Evolutionary conservation across 139 green algal genomes (phyloP).

Genomic region (Pleodorina starrii): DNA sequence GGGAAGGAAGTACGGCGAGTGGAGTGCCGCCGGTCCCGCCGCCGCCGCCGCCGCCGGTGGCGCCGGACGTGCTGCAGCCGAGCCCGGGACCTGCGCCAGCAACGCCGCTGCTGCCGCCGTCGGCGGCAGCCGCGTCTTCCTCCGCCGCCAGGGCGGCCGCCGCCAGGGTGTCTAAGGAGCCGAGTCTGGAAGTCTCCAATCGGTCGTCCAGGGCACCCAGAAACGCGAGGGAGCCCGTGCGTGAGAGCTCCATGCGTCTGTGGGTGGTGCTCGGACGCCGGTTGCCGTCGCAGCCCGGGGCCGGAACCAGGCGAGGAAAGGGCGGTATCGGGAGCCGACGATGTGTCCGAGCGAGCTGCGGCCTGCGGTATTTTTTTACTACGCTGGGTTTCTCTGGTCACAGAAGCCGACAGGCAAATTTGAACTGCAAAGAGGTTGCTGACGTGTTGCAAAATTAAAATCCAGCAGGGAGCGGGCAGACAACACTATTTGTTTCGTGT

Average conservation of each 20-base stretch:
- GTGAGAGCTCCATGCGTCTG: background rate
- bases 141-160: conserved; percentile 25
- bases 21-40: background rate
- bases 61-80: background rate
- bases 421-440: no score
- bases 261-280: background rate
- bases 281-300: no score
- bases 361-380: no score
- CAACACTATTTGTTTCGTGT: no score
- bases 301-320: no score
- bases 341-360: no score
- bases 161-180: conserved; percentile 39
- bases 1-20: background rate
- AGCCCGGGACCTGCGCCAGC: background rate
- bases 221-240: background rate
- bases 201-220: conserved; percentile 6
- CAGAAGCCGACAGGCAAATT: no score
- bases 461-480: no score
- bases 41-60: background rate
- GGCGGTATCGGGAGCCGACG: no score
- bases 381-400: no score
- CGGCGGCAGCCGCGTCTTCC: background rate
- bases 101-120: background rate
- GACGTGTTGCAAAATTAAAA: no score
- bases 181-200: conserved; percentile 11